These are phyloP conservation scores for Fragaria nilgerrensis DNA, from an alignment of 306 rosid genomes.

Conservation along the genomic window DNA sequence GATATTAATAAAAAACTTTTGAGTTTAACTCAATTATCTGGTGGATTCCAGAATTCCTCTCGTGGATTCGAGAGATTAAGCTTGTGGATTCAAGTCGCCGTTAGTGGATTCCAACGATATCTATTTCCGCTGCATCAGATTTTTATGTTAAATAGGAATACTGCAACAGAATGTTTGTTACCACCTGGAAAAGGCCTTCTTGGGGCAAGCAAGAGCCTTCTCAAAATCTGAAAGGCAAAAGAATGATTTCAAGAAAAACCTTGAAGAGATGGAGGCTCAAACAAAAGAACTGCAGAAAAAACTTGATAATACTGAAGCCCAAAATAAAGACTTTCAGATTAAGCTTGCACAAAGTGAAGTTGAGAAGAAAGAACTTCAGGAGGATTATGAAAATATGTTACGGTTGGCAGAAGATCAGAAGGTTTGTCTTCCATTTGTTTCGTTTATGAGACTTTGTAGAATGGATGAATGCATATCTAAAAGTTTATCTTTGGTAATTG, in stretches of 20 bases:
- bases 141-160: background rate
- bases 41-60: too few species aligned
- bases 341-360: too few species aligned
- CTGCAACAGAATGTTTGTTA: background rate
- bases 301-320: background rate
- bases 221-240: background rate
- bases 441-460: background rate
- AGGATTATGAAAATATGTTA: constrained; percentile 41
- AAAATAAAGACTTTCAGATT: background rate
- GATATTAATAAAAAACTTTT: too few species aligned
- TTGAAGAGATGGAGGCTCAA: too few species aligned
- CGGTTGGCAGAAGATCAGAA: constrained; percentile 57
- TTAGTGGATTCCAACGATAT: too few species aligned
- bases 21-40: too few species aligned
- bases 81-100: too few species aligned
- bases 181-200: background rate
- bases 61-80: too few species aligned
- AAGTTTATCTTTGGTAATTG: constrained; percentile 6
- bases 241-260: too few species aligned
- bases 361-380: too few species aligned
- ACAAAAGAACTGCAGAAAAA: background rate
- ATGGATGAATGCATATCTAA: background rate
- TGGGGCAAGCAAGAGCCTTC: too few species aligned
- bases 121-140: too few species aligned
- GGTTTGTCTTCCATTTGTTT: constrained; percentile 29